Percentiles rank a stretch among this genome's conserved stretches.
phyloP scores from a whole-genome alignment of 306 rosid genomes.

The Cicer chorassanicum region DNA sequence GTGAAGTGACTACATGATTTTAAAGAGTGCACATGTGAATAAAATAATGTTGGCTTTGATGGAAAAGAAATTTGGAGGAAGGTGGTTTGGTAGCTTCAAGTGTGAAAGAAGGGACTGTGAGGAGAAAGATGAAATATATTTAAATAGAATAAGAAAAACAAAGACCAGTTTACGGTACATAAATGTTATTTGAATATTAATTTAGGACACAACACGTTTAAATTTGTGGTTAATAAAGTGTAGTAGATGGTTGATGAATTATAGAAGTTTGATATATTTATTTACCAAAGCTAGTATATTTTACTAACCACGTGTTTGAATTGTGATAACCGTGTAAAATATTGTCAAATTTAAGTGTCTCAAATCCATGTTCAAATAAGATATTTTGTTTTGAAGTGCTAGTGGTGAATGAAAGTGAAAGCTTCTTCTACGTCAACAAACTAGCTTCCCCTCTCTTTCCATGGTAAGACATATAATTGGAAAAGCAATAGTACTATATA shows the following conservation, averaged over 20 bases:
- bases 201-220: no score
- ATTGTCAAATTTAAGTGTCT: no score
- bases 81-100: neutral
- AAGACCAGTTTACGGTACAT: neutral
- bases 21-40: neutral
- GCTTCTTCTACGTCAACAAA: neutral
- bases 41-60: constrained; percentile 1
- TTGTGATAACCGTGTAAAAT: no score
- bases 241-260: no score
- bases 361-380: no score
- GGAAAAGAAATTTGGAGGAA: neutral
- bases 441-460: neutral
- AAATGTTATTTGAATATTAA: no score
- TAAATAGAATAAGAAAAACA: constrained; percentile 11
- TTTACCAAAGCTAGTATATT: no score
- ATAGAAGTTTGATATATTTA: no score
- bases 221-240: no score
- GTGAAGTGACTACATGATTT: neutral
- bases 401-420: neutral
- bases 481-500: no score
- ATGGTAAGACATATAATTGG: neutral
- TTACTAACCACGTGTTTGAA: no score
- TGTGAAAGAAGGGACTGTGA: constrained; percentile 1
- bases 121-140: neutral
- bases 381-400: no score